A percentile compares a stretch with the other conserved stretches of the same genome.
Conservation (phyloP, 2,329 filamentous ascomycete species). For the Spiromastix sp. region DNA sequence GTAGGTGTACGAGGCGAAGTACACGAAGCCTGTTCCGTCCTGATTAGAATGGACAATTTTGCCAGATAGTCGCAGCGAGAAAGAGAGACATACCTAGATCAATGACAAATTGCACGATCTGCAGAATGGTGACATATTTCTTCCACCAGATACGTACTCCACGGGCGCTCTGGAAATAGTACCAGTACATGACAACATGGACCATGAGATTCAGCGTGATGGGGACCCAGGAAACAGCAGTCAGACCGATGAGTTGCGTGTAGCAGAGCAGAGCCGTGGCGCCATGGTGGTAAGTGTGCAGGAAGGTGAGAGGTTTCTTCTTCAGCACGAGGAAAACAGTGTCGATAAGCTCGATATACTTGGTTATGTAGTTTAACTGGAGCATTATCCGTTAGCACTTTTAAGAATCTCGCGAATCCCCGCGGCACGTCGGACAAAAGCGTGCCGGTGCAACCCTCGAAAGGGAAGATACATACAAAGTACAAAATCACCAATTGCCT, state of each 20-base stretch:
- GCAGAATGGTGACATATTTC: constrained; percentile 90
- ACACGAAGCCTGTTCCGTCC: constrained; percentile 81
- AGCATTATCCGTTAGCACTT: no score
- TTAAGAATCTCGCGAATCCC: constrained; percentile 20
- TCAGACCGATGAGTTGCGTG: constrained; percentile 79
- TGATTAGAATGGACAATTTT: no score
- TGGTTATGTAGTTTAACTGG: constrained; percentile 87
- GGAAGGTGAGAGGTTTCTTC: constrained; percentile 95
- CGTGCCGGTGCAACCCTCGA: neutral
- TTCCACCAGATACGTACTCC: constrained; percentile 94
- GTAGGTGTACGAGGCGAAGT: constrained; percentile 91
- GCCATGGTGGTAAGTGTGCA: constrained; percentile 94
- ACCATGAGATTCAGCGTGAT: constrained; percentile 81
- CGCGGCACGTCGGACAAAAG: constrained; percentile 22
- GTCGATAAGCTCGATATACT: constrained; percentile 84
- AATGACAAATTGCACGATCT: constrained; percentile 89
- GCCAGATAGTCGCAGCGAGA: no score
- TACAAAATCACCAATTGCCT: constrained; percentile 79
- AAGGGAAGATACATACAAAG: constrained; percentile 62
- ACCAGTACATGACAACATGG: constrained; percentile 97
- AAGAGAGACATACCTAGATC: constrained; percentile 65
- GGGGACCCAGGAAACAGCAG: constrained; percentile 80
- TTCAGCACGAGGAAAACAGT: constrained; percentile 90
- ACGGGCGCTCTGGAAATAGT: constrained; percentile 93
- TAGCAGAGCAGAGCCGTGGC: constrained; percentile 89